Evolutionary conservation across 2,329 filamentous ascomycete genomes (phyloP), one percentile per base, ranked within the genome.

Genomic region (Botryosphaeria agaves): DNA sequence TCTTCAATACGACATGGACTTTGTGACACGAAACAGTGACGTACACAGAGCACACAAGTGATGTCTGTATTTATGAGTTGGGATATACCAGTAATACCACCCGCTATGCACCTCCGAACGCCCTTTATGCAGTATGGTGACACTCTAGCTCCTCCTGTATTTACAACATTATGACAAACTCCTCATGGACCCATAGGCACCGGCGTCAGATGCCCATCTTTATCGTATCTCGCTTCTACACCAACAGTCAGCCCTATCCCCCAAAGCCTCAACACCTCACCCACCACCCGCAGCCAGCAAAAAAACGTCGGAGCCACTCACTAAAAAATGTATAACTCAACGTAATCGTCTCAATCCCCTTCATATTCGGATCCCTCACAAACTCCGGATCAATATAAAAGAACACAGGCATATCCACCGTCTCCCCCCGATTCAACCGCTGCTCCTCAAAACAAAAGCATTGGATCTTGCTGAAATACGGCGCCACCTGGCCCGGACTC

Each of bases 371-470:
- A 54, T 98, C 89, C 42, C 79, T 85, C 35, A 87, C 66, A 59
- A 98, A 76, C 49, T 95, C 89, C 1, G 89, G 89, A 48, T 98
- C 89, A 40, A 98, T 79, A 55, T 95, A 98, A 59, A 98, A 98
- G 56, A 98, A 98, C 1, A 98, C 91, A 0, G 89, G 91, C 91
- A 98, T 98, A 53, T 98, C 89, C 32, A 98, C 89, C 26, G 84
- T 89, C 65, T 98, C 91, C 26, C 87, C 85, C 5, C 85, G 85
- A 49, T 89, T 87, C 40, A 98, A 57, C 37, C 91, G 69, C 65
- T 98, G 89, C 52, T 68, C 87, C 60, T 98, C 89, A 46, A 98
- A 98, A 56, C 89, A 98, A 56, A 98, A 98, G 50, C 89, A 98
- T 56, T 98, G 89, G 27, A 98, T 98, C 68, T 98, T 98, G 69